These are phyloP conservation scores for Nevesoporus exiguus DNA, from an alignment of 768 basidiomycete genomes.

Conservation along the genomic window DNA sequence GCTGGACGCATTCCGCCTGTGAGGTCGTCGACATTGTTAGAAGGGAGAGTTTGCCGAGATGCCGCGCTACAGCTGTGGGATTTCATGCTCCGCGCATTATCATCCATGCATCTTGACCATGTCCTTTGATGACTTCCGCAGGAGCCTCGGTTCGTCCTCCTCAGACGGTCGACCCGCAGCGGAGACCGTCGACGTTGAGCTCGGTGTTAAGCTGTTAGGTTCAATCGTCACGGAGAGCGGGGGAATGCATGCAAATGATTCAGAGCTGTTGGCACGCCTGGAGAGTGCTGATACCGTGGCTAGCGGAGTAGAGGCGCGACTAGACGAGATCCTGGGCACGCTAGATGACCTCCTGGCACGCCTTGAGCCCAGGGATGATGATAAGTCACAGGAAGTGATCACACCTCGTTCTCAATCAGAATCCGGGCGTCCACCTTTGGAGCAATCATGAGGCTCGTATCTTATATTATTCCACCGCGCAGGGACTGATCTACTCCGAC, in stretches of 20 bases:
- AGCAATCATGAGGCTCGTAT: conserved; percentile 17
- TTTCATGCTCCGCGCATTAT: conserved; percentile 24
- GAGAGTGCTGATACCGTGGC: conserved; percentile 60
- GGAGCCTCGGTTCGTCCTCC: background rate
- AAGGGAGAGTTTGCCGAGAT: conserved; percentile 22
- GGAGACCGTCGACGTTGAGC: conserved; percentile 25
- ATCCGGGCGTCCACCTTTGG: background rate
- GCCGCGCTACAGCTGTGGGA: conserved; percentile 6
- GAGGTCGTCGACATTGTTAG: conserved; percentile 40
- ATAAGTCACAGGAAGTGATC: background rate
- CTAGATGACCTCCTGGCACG: conserved; percentile 51
- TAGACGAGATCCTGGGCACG: conserved; percentile 59
- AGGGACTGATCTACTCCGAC: background rate
- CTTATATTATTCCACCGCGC: background rate
- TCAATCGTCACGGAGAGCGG: conserved; percentile 28
- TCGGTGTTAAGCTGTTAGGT: conserved; percentile 37
- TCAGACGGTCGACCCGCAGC: conserved; percentile 6
- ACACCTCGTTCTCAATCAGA: conserved; percentile 1
- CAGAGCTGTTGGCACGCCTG: conserved; percentile 52
- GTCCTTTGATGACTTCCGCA: conserved; percentile 26
- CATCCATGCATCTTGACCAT: conserved; percentile 13
- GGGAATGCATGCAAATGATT: conserved; percentile 34
- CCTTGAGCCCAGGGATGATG: conserved; percentile 33
- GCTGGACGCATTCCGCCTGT: conserved; percentile 48
- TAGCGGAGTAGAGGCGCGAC: conserved; percentile 53